Base-by-base conservation (phyloP, 805 yeast genomes). In the Pachysolen tannophilus region DNA sequence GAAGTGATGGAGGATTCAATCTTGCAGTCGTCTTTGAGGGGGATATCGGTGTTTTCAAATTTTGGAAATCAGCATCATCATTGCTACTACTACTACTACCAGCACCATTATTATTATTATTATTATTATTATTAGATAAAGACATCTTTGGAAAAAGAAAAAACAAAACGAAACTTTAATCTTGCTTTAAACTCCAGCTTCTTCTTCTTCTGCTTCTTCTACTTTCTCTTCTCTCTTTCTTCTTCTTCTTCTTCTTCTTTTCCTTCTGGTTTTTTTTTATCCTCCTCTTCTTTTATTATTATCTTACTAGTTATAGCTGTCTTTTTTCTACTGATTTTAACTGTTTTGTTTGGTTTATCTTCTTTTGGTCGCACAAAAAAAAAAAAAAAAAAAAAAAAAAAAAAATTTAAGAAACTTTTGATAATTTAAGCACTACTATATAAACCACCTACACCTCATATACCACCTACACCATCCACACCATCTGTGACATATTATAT, bases 1-100 rank as follows among this genome's bases (percentile, higher is more conserved):
- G 30, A 14, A 33, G 17, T 13, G 37, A 33, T 11, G 40, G 40
- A 20, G 36, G 36, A 10, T 37, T 34, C 5, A 29, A 9, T 20
- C 37, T 18, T 6, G 33, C 14, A 20, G 40, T 37, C 6, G 40
- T 33, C 23, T 37, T 28, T 16, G 36, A 33, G 11, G 40, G 40
- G n/a, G 40, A 37, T 16, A 31, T 20, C 8, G 40, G 40, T 8
- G 40, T 37, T n/a, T 28, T 32, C 10, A 23, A 23, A 23, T 7
- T 23, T 14, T 11, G 13, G 28, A 31, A 14, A 26, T 25, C 16
- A 9, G 18, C 13, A 26, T 32, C 20, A 11, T 21, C 32, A 26
- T 20, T 18, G 26, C 21, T 28, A 23, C 9, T 28, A 18, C 11
- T 21, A 20, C 17, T 33, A 21, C 15, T 28, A 14, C 11, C 23